phyloP scores from a whole-genome alignment of 176 grass and related monocot species.

The Bolboschoenus planiculmis region DNA sequence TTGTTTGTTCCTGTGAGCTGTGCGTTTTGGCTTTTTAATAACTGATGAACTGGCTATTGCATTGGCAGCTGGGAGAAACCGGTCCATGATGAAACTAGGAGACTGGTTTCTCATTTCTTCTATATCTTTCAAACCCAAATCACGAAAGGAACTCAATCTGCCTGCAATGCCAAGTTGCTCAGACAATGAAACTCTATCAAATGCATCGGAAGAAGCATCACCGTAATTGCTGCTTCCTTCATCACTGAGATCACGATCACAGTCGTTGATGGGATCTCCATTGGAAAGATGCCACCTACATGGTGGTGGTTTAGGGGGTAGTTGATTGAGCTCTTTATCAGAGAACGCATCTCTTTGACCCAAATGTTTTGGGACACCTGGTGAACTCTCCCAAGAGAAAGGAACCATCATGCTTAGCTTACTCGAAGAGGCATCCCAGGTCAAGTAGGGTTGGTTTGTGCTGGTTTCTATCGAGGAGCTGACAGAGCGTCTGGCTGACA shows the following conservation, averaged over 20 bases:
- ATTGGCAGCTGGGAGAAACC: slow-evolving; percentile 25
- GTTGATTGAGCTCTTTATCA: slow-evolving; percentile 19
- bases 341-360: not conserved
- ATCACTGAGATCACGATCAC: slow-evolving; percentile 35
- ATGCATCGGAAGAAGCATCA: slow-evolving; percentile 52
- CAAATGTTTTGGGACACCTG: slow-evolving; percentile 55
- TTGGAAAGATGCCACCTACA: slow-evolving; percentile 29
- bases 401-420: slow-evolving; percentile 51
- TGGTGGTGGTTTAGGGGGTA: slow-evolving; percentile 48
- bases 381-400: slow-evolving; percentile 95
- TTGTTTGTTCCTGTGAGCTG: not conserved
- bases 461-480: slow-evolving; percentile 22
- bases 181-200: slow-evolving; percentile 52
- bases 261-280: not conserved
- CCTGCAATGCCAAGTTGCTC: slow-evolving; percentile 53
- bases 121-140: slow-evolving; percentile 44
- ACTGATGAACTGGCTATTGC: slow-evolving; percentile 33
- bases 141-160: slow-evolving; percentile 68
- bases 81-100: slow-evolving; percentile 64
- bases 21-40: slow-evolving; percentile 18
- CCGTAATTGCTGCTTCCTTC: slow-evolving; percentile 45
- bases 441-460: slow-evolving; percentile 18
- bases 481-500: slow-evolving; percentile 63
- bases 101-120: slow-evolving; percentile 39
- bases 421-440: slow-evolving; percentile 27